Base-by-base conservation (phyloP, 2,329 filamentous ascomycete species). In the Sarocladium strictum region DNA sequence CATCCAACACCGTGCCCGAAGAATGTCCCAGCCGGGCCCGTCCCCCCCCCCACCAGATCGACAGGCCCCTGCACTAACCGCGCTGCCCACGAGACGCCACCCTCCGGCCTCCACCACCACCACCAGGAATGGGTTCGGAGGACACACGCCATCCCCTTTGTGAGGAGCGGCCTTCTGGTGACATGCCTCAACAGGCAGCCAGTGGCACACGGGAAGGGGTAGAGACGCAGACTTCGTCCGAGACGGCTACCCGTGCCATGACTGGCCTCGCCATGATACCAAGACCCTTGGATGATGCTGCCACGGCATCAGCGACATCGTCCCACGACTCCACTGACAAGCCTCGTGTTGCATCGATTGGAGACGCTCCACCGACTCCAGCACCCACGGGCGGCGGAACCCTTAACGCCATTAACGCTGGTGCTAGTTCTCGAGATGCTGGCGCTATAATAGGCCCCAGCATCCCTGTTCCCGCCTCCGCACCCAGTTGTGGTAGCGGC, bases 281-380 rank as follows among this genome's bases (percentile, higher is more conserved):
- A 19, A 38, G 35, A 38, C 12, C 6, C 35, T 15, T 38, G 35
- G 17, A n/a, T 7, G 17, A n/a, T 7, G 7, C 12, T 32, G 6
- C 29, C 29, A 32, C 29, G 12, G 35, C 12, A 38, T 6, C 35
- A 38, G 35, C 12, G n/a, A 38, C 35, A 10, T 38, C 5, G 7
- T n/a, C 17, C 9, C 12, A 38, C 17, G 17, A 23, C 43, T n/a
- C 43, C 43, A 23, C 43, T 23, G 24, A 27, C 24, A 24, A 27
- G 24, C 47, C 47, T 51, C 47, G 47, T 51, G 47, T 51, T 51
- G 27, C 23, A 23, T 51, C 47, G 47, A 51, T 35, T 51, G 47
- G 47, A 35, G 27, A 21, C 27, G 3, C 43, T 49, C 43, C 26
- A 32, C 43, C 43, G 24, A 19, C 19, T n/a, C 35, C 15, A n/a